phyloP scores from a whole-genome alignment of 208 protist genomes.

The Porcisia hertigi region DNA sequence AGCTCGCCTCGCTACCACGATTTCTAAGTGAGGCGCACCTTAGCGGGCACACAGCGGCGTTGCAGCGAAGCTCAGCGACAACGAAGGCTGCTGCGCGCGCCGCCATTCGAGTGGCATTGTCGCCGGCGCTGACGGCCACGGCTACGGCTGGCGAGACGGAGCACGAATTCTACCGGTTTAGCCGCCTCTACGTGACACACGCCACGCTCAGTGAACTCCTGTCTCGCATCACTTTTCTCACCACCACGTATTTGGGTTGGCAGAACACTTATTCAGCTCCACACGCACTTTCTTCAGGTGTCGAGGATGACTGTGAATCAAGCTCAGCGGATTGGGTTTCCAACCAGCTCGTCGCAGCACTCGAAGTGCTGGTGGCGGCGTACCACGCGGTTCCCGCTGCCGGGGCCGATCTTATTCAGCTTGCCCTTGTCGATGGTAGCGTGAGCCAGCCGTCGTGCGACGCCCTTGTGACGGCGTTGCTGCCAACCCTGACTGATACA shows the following conservation, averaged over 20 bases:
- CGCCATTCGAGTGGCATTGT: conserved; percentile 27
- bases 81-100: conserved; percentile 32
- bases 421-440: conserved; percentile 18
- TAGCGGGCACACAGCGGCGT: conserved; percentile 52
- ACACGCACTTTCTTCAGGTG: neutral
- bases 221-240: conserved; percentile 56
- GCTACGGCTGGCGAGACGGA: neutral
- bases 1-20: conserved; percentile 38
- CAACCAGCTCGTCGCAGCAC: conserved; percentile 20
- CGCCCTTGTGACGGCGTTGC: conserved; percentile 44
- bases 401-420: conserved; percentile 50
- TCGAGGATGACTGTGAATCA: neutral
- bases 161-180: conserved; percentile 56
- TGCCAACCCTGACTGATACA: conserved; percentile 17
- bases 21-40: conserved; percentile 63
- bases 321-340: conserved; percentile 28
- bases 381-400: conserved; percentile 65
- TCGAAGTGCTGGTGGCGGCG: conserved; percentile 65
- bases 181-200: conserved; percentile 66
- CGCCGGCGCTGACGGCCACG: neutral
- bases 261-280: conserved; percentile 27
- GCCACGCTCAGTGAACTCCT: conserved; percentile 54
- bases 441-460: conserved; percentile 15
- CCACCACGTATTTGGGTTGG: conserved; percentile 64
- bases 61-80: conserved; percentile 22